These are phyloP conservation scores for Aristolochia californica DNA, from an alignment of 164 flowering plant species.

Conservation along the genomic window DNA sequence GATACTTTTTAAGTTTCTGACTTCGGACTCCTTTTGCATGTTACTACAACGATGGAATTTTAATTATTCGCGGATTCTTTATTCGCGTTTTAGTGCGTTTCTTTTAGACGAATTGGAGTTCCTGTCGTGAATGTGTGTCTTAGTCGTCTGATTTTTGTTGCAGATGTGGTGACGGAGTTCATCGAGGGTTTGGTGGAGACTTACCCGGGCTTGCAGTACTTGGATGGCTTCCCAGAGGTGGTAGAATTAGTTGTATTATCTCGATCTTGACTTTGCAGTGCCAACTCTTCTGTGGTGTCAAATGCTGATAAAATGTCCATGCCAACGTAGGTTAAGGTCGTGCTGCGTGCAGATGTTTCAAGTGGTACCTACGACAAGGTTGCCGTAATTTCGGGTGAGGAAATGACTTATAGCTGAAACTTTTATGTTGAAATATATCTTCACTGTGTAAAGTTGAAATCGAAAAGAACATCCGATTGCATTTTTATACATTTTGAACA, in stretches of 20 bases:
- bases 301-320: neutral
- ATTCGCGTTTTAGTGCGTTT: neutral
- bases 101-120: neutral
- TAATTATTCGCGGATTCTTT: too few relatives aligned
- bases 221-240: slow-evolving; percentile 94
- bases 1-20: too few relatives aligned
- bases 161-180: slow-evolving; percentile 91
- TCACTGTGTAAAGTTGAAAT: neutral
- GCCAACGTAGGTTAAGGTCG: slow-evolving; percentile 71
- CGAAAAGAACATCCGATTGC: too few relatives aligned
- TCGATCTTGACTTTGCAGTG: too few relatives aligned
- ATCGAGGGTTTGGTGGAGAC: slow-evolving; percentile 92
- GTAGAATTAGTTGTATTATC: neutral
- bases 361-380: slow-evolving; percentile 70
- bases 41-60: neutral
- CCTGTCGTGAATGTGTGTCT: neutral
- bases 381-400: slow-evolving; percentile 81
- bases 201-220: slow-evolving; percentile 73
- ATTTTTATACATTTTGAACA: neutral
- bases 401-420: neutral
- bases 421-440: neutral
- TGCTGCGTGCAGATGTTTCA: slow-evolving; percentile 75
- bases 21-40: neutral
- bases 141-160: slow-evolving; percentile 1
- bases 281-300: neutral